Base-by-base conservation (phyloP, 345 rosid genomes). In the Carallia brachiata region DNA sequence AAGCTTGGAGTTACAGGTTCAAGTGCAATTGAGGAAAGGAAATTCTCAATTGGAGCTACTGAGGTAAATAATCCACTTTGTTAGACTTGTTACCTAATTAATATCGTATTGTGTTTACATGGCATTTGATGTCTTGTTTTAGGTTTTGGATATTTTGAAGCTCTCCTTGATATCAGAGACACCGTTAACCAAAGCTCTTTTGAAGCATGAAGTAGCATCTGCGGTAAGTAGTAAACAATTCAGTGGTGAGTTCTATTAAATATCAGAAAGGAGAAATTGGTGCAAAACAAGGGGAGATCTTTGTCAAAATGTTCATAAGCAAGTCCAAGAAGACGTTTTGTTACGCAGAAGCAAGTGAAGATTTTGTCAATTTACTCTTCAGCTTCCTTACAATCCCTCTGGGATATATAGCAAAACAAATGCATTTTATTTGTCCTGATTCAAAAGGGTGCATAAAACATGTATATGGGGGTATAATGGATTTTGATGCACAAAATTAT, bases 381-480 rank as follows among this genome's bases (percentile, higher is more conserved):
- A 72, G 78, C 36, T 81, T 78, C 75, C 80, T 81, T 6, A 66
- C 71, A 16, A 9, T 75, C 48, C 84, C 80, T 8, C 73, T 75
- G 18, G 82, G 80, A 2, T 18, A 68, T 27, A 36, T 62, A 12
- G 7, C 54, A 1, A 69, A 81, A 56, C 36, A 62, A 74, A 68
- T 53, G 66, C 34, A 32, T 32, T n/a, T 40, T 4, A 56, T 67
- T 6, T 7, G 10, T 52, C 12, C 4, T 32, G 34, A 1, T 44
- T 63, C 44, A 1, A 27, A 52, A 10, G 75, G 77, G 37, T 55
- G 75, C 55, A 48, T 74, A 10, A 23, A 7, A 36, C 58, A 71
- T 31, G 53, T 78, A 7, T 72, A 69, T 23, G 55, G 66, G 0
- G 62, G 66, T 56, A 10, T 69, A 8, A 17, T 37, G 32, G 66